Conservation (phyloP, 192 early-diverging fungal species). For the Entrophospora sp. region DNA sequence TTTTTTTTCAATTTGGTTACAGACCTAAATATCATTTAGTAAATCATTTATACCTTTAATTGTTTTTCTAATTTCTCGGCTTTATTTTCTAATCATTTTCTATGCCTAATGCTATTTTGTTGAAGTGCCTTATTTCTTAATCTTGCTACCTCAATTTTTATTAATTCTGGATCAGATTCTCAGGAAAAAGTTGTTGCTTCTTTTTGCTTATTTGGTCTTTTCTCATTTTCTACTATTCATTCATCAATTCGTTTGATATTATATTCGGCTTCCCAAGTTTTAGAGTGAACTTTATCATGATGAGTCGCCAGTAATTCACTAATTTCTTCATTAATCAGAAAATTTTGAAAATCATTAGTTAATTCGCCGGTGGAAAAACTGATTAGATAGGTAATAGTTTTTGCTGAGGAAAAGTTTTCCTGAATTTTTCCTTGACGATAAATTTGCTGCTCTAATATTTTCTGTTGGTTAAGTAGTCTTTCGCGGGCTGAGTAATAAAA, state of each 20-base stretch:
- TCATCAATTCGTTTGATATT: slow-evolving; percentile 5
- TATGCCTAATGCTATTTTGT: no score
- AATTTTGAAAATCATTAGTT: neutral
- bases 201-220: no score
- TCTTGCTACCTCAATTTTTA: no score
- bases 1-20: no score
- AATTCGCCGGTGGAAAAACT: neutral
- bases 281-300: slow-evolving; percentile 3
- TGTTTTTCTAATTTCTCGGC: no score
- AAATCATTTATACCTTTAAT: no score
- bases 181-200: no score
- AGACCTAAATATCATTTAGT: no score
- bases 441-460: slow-evolving; percentile 1
- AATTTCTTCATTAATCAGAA: neutral
- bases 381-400: neutral
- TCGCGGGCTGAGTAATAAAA: neutral
- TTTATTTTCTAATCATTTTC: no score
- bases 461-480: neutral
- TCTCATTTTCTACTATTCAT: neutral
- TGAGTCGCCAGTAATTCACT: neutral
- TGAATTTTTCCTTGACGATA: neutral
- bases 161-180: no score
- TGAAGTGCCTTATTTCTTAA: no score
- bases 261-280: slow-evolving; percentile 7
- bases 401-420: neutral